A percentile compares a stretch with the other conserved stretches of the same genome.
Conservation (phyloP, 202 grass and related monocot genomes). For the Saccharum hybrid region DNA sequence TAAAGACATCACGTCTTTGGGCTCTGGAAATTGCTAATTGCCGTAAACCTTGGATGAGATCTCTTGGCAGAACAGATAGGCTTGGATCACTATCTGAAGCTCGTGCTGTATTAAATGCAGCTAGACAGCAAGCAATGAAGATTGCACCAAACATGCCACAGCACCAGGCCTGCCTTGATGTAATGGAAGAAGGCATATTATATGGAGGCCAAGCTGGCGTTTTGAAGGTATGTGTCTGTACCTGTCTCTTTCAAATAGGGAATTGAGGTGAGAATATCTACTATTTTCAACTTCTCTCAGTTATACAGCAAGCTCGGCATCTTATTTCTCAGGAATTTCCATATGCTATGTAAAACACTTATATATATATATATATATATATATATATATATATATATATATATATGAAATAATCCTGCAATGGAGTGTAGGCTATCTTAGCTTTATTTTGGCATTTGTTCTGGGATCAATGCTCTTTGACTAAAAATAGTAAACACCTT, state of each 20-base stretch:
- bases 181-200: slow-evolving; percentile 79
- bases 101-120: slow-evolving; percentile 63
- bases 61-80: slow-evolving; percentile 84
- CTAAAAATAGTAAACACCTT: slow-evolving; percentile 3
- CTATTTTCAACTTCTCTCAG: slow-evolving; percentile 21
- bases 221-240: slow-evolving; percentile 62
- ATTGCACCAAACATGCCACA: slow-evolving; percentile 84
- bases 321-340: not conserved
- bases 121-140: slow-evolving; percentile 74
- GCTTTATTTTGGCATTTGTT: not conserved
- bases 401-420: slow-evolving; percentile 20
- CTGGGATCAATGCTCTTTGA: slow-evolving; percentile 1
- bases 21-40: slow-evolving; percentile 84
- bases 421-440: slow-evolving; percentile 7
- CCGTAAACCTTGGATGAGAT: slow-evolving; percentile 82
- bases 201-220: slow-evolving; percentile 94
- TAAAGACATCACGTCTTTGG: slow-evolving; percentile 78
- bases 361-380: no score
- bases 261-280: not conserved
- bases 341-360: not conserved
- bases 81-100: slow-evolving; percentile 90
- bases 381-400: not conserved
- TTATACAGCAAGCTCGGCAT: not conserved
- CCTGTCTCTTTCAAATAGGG: not conserved
- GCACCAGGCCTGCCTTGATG: slow-evolving; percentile 83